Evolutionary conservation across 441 rosid genomes (phyloP).

Genomic region (Erodium trifolium): DNA sequence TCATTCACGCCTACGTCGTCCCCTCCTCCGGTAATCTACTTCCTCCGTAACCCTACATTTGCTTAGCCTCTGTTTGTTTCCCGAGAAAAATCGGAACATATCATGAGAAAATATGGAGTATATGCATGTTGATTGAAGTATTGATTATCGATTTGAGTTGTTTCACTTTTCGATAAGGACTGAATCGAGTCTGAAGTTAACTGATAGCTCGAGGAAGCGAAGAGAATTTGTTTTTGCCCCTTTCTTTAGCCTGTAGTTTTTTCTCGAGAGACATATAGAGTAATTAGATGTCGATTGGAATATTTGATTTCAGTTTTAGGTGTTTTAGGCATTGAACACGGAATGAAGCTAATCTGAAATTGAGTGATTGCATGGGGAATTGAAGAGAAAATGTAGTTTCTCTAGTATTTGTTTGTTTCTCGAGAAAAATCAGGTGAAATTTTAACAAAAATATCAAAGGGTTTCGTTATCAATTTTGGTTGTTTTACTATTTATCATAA

Average conservation of each 20-base stretch:
- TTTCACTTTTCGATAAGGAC: background rate
- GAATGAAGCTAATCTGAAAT: background rate
- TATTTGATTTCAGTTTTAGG: background rate
- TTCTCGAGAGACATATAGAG: background rate
- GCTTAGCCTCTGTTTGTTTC: background rate
- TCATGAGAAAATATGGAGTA: background rate
- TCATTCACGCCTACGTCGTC: slow-evolving; percentile 63
- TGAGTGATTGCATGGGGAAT: background rate
- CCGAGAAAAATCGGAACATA: background rate
- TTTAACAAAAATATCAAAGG: background rate
- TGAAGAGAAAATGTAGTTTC: background rate
- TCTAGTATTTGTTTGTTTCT: background rate
- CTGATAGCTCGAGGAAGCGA: background rate
- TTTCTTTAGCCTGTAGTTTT: background rate
- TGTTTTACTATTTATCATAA: background rate
- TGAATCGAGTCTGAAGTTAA: background rate
- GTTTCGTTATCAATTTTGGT: background rate
- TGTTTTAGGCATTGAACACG: no score
- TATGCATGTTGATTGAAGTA: background rate
- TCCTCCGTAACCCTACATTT: slow-evolving; percentile 4
- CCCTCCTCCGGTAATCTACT: slow-evolving; percentile 44
- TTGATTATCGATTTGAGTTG: background rate
- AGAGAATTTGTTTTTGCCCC: background rate
- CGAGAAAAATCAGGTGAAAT: background rate
- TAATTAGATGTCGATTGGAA: background rate